Evolutionary conservation across 1,139 yeast genomes (phyloP), one percentile per base, ranked within the genome.

Genomic region (Pichia sp.): DNA sequence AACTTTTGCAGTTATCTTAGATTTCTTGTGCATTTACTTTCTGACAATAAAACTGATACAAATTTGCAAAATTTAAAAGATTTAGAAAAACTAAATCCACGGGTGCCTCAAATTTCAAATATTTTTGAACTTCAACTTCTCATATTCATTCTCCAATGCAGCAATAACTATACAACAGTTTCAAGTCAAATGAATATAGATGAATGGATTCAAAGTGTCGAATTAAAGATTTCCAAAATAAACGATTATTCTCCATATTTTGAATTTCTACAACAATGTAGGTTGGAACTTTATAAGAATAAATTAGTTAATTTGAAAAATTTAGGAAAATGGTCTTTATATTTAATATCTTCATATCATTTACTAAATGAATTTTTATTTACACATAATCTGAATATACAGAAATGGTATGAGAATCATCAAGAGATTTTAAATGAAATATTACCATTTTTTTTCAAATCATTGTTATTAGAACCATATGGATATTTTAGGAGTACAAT

Each of bases 381-480:
- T 8, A n/a, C 4, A 6, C 6, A 24, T 16, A 16, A 16, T 16
- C 16, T 16, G 16, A 16, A 16, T 16, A 16, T 16, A 16, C 16
- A 16, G 16, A 16, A 16, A 24, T 33, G 27, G 27, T 23, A 33
- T 24, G 22, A n/a, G 3, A 24, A 12, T 11, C 23, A 24, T 33
- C 27, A 20, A 33, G 20, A 24, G 11, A 7, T 33, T 9, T 8
- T 37, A 4, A 23, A 25, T 5, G 2, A 7, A 3, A 27, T 43
- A 3, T n/a, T 36, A 7, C 28, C 33, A 6, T 8, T 10, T 10
- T 44, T 44, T 28, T n/a, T 41, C 11, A 40, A 37, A 24, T 26
- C 44, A 2, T 33, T 44, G 5, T 27, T 44, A 5, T 12, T 44
- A 7, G 48, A 45, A 35, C 39, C 42, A 12, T 45, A 45, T 28